Conservation (phyloP, 148 eudicot species). For the Diospyros lotus region DNA sequence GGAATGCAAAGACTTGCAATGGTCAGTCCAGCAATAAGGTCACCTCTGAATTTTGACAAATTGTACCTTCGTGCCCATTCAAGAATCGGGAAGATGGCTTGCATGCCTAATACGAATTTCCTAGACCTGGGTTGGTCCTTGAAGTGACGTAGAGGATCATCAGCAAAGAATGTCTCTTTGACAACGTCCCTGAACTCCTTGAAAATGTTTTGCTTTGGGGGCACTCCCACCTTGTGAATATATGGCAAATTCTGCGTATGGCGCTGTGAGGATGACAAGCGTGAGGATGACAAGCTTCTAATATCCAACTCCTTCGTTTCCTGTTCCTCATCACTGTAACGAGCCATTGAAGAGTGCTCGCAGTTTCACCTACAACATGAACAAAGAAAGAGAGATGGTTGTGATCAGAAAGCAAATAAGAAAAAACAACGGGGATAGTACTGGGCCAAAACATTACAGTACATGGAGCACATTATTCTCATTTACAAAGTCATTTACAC, state of each 20-base stretch:
- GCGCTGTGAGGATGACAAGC: conserved; percentile 31
- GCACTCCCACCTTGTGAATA: conserved; percentile 55
- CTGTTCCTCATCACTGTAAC: conserved; percentile 11
- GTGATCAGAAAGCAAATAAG: neutral
- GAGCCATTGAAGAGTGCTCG: conserved; percentile 7
- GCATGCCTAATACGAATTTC: conserved; percentile 54
- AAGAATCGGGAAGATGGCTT: conserved; percentile 74
- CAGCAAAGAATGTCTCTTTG: conserved; percentile 58
- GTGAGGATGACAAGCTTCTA: conserved; percentile 28
- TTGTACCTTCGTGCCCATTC: conserved; percentile 56
- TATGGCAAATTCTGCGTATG: conserved; percentile 18
- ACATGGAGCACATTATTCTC: too few relatives aligned
- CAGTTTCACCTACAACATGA: neutral
- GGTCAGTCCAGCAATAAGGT: conserved; percentile 67
- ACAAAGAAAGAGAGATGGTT: neutral
- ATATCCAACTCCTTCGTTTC: conserved; percentile 37
- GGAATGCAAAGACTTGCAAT: conserved; percentile 87
- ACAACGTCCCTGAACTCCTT: conserved; percentile 40
- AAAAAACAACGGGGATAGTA: too few relatives aligned
- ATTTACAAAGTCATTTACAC: neutral
- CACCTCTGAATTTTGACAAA: conserved; percentile 49
- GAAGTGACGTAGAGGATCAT: conserved; percentile 62
- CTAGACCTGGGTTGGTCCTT: conserved; percentile 51
- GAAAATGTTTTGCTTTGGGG: conserved; percentile 47
- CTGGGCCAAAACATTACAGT: too few relatives aligned